phyloP scores from a whole-genome alignment of 1,284 basidiomycete species.

The Ustilago bromivora region DNA sequence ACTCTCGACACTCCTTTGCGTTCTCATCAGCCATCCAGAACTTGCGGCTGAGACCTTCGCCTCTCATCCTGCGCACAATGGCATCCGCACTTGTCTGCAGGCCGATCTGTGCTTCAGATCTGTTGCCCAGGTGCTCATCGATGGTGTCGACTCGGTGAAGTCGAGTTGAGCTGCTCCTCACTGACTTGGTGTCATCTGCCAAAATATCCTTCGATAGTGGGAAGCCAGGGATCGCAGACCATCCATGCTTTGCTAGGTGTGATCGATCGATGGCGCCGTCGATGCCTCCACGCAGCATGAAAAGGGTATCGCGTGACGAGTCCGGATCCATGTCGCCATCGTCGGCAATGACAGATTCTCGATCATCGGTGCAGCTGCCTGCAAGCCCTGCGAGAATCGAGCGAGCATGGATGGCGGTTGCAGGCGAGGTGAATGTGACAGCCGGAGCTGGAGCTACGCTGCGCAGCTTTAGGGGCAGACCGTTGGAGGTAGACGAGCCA shows the following conservation, averaged over 20 bases:
- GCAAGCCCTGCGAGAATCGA: slow-evolving; percentile 32
- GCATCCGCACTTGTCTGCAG: slow-evolving; percentile 62
- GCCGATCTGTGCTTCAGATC: slow-evolving; percentile 44
- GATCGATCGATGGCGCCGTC: slow-evolving; percentile 40
- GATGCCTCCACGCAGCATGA: slow-evolving; percentile 31
- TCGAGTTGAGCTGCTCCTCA: slow-evolving; percentile 56
- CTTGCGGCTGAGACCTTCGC: slow-evolving; percentile 63
- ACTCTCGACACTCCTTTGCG: slow-evolving; percentile 78
- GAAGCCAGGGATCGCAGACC: slow-evolving; percentile 62
- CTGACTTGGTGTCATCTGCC: slow-evolving; percentile 61
- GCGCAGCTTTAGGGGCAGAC: slow-evolving; percentile 38
- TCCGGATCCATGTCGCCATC: slow-evolving; percentile 43
- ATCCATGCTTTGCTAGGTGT: slow-evolving; percentile 50
- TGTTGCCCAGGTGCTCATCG: slow-evolving; percentile 38
- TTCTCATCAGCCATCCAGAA: slow-evolving; percentile 79
- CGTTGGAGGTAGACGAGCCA: slow-evolving; percentile 5
- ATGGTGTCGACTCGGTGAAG: slow-evolving; percentile 49
- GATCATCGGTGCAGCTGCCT: slow-evolving; percentile 46
- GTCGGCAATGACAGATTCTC: slow-evolving; percentile 43
- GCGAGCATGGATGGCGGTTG: slow-evolving; percentile 45
- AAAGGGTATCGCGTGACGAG: slow-evolving; percentile 42
- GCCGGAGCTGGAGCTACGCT: slow-evolving; percentile 51
- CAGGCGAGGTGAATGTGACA: slow-evolving; percentile 52
- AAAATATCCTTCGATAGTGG: slow-evolving; percentile 62
- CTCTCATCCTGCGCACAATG: slow-evolving; percentile 59